A percentile compares a stretch with the other conserved stretches of the same genome.
phyloP scores from a whole-genome alignment of 495 filamentous ascomycete genomes.

The Cercophora sp. region DNA sequence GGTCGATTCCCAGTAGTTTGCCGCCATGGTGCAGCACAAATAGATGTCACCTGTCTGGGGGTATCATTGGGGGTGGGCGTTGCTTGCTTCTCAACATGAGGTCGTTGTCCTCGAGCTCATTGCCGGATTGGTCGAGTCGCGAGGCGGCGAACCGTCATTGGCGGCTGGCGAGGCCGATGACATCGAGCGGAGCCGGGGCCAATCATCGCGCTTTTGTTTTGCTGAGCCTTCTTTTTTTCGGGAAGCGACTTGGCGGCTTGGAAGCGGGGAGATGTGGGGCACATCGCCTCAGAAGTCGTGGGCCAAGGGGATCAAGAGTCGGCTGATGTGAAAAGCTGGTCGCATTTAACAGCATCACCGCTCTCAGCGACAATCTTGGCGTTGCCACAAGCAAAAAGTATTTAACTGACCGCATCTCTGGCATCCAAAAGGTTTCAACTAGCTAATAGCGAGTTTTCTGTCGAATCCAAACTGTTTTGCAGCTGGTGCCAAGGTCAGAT shows the following conservation, averaged over 20 bases:
- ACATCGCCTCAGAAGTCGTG: background rate
- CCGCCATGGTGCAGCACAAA: slow-evolving; percentile 83
- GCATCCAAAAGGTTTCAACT: background rate
- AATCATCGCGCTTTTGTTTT: too few species aligned
- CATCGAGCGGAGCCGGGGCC: too few species aligned
- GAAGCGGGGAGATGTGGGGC: background rate
- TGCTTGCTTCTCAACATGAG: too few species aligned
- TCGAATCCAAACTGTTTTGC: background rate
- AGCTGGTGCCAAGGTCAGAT: background rate
- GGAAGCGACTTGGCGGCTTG: background rate
- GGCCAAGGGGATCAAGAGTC: slow-evolving; percentile 3
- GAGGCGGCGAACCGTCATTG: too few species aligned
- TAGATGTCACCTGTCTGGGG: too few species aligned
- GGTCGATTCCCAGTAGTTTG: slow-evolving; percentile 95
- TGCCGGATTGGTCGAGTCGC: too few species aligned
- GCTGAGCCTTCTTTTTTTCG: too few species aligned
- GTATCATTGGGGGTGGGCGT: too few species aligned
- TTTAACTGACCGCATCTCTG: background rate
- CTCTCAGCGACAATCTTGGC: background rate
- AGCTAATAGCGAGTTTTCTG: background rate
- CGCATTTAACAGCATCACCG: background rate
- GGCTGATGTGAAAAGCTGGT: slow-evolving; percentile 1
- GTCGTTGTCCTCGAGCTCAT: too few species aligned
- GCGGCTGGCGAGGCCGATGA: too few species aligned
- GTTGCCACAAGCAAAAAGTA: background rate